Conservation (phyloP, 768 basidiomycete species). For the Boletus reticulatus region DNA sequence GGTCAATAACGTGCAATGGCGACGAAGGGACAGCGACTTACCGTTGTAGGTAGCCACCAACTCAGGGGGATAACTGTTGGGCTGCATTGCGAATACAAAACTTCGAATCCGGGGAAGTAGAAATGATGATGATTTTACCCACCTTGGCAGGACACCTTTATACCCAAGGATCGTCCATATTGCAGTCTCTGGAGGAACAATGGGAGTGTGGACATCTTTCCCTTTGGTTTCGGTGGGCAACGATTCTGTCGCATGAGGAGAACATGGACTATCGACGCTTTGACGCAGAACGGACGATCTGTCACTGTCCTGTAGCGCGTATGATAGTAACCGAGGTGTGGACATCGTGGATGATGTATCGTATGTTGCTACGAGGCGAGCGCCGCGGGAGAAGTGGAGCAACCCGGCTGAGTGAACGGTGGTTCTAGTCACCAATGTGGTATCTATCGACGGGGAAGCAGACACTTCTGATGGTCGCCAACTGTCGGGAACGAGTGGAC, state of each 20-base stretch:
- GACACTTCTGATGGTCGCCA: not conserved
- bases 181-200: too few relatives aligned
- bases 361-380: too few relatives aligned
- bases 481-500: not conserved
- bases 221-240: not conserved
- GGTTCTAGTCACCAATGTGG: not conserved
- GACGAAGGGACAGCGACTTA: not conserved
- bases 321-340: too few relatives aligned
- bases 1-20: not conserved
- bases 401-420: not conserved
- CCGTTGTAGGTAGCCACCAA: constrained; percentile 3
- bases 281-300: too few relatives aligned
- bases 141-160: constrained; percentile 8
- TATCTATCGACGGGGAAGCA: not conserved
- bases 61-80: constrained; percentile 2
- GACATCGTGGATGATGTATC: too few relatives aligned
- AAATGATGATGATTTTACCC: not conserved
- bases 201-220: not conserved
- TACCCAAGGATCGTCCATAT: not conserved
- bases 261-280: too few relatives aligned
- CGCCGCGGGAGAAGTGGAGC: not conserved
- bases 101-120: not conserved
- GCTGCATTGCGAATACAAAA: constrained; percentile 1
- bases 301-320: too few relatives aligned
- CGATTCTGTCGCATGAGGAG: too few relatives aligned